Base-by-base conservation (phyloP, 2,329 filamentous ascomycete genomes). In the Epichloe uncinata region DNA sequence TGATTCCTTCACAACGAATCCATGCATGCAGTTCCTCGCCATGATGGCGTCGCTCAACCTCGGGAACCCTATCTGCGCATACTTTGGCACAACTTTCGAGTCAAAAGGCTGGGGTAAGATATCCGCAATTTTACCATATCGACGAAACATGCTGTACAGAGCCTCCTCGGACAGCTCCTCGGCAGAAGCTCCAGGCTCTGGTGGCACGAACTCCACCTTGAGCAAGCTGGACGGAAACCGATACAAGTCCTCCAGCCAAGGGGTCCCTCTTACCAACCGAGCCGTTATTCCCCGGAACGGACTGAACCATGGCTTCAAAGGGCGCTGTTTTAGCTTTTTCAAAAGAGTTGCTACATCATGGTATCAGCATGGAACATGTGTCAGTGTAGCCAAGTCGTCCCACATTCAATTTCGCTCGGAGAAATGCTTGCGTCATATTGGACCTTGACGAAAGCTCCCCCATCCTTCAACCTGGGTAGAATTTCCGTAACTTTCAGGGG, bases 391-490 rank as follows among this genome's bases (percentile, higher is more conserved):
- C 30, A 30, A 40, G 12, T 5, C 9, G 33, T 57, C 56, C 34
- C 58, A 70, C 69, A 61, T 60, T 76, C 72, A 45, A 75, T 61
- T 45, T 73, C 59, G 43, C 68, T 63, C 3, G 68, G 60, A 4
- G 67, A 62, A 9, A 69, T 58, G 11, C 63, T 65, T 1, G 64
- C 53, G 38, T 69, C 66, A 48, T 74, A 78, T 15, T 75, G 76
- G 62, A 94, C 89, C 64, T 94, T 96, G 64, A 97, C 82, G 63
- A 94, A 97, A 0, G 87, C 88, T 12, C 93, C 93, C 91, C 93
- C 93, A 61, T 98, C 93, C 59, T 94, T 90, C 30, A 94, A 73
- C 3, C 89, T 78, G 0, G 90, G 89, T 16, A 96, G 66, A 15
- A 96, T 83, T 60, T 95, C 84, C 3, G 82, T 86, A 44, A 95